Evolutionary conservation across 2,329 filamentous ascomycete genomes (phyloP), one percentile per base, ranked within the genome.

Genomic region (Xylaria polymorpha): DNA sequence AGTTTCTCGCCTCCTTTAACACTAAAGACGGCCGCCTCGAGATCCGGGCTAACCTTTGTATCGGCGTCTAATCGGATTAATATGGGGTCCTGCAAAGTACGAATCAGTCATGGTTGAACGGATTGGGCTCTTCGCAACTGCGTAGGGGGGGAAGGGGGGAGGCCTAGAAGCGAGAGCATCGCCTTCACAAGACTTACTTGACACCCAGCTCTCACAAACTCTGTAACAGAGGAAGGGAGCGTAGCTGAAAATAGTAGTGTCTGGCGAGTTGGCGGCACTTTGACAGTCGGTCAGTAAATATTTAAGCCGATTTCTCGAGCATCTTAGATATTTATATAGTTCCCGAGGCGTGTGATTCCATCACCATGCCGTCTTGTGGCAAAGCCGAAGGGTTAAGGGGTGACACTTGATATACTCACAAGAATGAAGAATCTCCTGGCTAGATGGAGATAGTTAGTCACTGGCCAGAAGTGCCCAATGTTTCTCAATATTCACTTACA

Each of bases 211-310:
- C 94, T 88, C 4, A 96, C 96, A 78, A 99, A 99, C 79, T 99
- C 97, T 7, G 98, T 96, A 39, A 99, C 85, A 0, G 94, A 97
- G 66, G 95, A 95, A 1, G 96, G 96, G 22, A 99, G 85, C 0
- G 96, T 99, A 0, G 96, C 96, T 41, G 96, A 99, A 80, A 99
- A 99, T 1, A 99, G 85, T 8, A 98, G 83, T 3, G 94, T 99
- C 79, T 99, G 96, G 67, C 97, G 88, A 29, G 91, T 92, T 0
- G 88, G 84, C 0, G 97, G 96, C 18, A 99, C 67, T 69, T 58
- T 66, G 8, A 43, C 8, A 51, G 18, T 15, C 9, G 4, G 41
- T 69, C 84, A 0, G 94, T 35, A 64, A 20, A 58, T n/a, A n/a
- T n/a, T 15, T 12, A 18, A 8, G 8, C 48, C 32, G 10, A 25